phyloP scores from a whole-genome alignment of 495 filamentous ascomycete species.

The Evernia prunastri region DNA sequence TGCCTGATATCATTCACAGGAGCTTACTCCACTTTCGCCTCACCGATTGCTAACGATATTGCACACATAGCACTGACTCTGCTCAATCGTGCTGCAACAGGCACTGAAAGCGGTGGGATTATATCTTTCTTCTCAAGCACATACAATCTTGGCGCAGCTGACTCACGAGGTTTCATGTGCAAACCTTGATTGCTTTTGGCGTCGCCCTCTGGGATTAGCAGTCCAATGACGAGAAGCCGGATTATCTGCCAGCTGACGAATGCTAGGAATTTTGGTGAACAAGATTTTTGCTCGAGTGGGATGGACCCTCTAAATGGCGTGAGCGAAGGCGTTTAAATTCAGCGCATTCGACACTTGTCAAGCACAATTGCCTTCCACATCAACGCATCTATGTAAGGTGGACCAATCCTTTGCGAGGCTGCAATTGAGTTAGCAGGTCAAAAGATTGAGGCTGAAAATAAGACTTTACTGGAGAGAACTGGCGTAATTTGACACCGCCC shows the following conservation, averaged over 20 bases:
- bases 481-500: constrained; percentile 70
- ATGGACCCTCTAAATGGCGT: not conserved
- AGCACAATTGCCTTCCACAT: not conserved
- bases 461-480: constrained; percentile 71
- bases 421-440: constrained; percentile 18
- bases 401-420: constrained; percentile 47
- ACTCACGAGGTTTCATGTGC: not conserved
- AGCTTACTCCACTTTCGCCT: no score
- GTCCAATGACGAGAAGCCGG: not conserved
- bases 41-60: no score
- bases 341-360: not conserved
- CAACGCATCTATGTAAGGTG: constrained; percentile 31
- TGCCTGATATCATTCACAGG: no score
- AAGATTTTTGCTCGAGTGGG: no score
- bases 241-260: not conserved
- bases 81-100: not conserved
- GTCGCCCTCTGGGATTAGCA: not conserved
- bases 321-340: not conserved
- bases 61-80: no score
- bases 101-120: not conserved
- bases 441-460: not conserved
- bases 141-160: not conserved
- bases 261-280: not conserved
- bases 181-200: not conserved
- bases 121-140: not conserved